Evolutionary conservation across 495 filamentous ascomycete genomes (phyloP).

Genomic region (Saxophila tyrrhenica): DNA sequence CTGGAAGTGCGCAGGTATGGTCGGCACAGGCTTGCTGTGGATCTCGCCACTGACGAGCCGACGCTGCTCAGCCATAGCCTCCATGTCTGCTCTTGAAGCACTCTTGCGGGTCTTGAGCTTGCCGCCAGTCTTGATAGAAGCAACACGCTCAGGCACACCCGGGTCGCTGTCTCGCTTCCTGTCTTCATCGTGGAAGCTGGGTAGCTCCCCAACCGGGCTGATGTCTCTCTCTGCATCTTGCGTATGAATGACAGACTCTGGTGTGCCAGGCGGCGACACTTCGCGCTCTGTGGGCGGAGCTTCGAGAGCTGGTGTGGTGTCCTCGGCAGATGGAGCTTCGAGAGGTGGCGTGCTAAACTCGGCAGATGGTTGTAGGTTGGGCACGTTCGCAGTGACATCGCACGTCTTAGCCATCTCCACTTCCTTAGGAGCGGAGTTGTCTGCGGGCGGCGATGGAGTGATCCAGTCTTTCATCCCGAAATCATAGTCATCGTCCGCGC

Average conservation of each 20-base stretch:
- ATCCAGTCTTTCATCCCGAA: slow-evolving; percentile 42
- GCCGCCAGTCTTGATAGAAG: slow-evolving; percentile 83
- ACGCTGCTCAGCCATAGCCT: slow-evolving; percentile 77
- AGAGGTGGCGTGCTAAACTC: slow-evolving; percentile 45
- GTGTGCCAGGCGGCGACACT: slow-evolving; percentile 60
- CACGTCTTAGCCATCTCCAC: not conserved
- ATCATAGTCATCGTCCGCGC: slow-evolving; percentile 36
- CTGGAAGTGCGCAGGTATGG: not conserved
- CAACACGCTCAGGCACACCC: slow-evolving; percentile 65
- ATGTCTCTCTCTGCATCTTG: slow-evolving; percentile 30
- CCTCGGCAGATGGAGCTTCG: slow-evolving; percentile 44
- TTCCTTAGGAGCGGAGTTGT: slow-evolving; percentile 10
- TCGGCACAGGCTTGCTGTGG: slow-evolving; percentile 26
- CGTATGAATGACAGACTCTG: slow-evolving; percentile 80
- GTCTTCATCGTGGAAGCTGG: slow-evolving; percentile 8
- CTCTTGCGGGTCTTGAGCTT: slow-evolving; percentile 86
- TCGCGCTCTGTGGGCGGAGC: slow-evolving; percentile 25
- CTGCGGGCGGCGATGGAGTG: slow-evolving; percentile 29
- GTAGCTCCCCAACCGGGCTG: not conserved
- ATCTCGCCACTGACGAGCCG: slow-evolving; percentile 61
- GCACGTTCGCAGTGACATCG: not conserved
- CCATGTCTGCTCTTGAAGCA: slow-evolving; percentile 70
- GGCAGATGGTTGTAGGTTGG: slow-evolving; percentile 3
- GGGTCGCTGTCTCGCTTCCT: slow-evolving; percentile 37
- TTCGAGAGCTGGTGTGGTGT: not conserved